phyloP scores from a whole-genome alignment of 495 filamentous ascomycete species.

The Xylaria venustula region DNA sequence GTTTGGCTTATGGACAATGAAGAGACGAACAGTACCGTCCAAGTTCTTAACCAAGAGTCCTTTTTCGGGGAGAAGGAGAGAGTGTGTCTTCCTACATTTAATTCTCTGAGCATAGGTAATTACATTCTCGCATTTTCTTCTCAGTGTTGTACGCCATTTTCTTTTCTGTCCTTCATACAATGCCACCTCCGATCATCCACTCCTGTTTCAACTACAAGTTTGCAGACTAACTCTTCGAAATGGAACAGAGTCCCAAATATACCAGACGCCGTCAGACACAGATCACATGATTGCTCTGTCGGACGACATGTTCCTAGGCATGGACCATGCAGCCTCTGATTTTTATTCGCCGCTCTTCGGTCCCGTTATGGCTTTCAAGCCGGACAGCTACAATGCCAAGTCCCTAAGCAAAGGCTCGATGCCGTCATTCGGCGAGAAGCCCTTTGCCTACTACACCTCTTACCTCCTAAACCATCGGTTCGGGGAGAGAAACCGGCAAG shows the following conservation, averaged over 20 bases:
- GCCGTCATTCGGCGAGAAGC: slow-evolving; percentile 46
- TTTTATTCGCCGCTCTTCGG: slow-evolving; percentile 45
- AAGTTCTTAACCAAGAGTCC: slow-evolving; percentile 41
- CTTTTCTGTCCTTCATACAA: too few relatives aligned
- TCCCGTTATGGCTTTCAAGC: slow-evolving; percentile 41
- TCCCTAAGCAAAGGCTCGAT: slow-evolving; percentile 23
- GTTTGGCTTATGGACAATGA: slow-evolving; percentile 36
- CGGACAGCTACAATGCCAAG: slow-evolving; percentile 39
- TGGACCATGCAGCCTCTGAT: slow-evolving; percentile 39
- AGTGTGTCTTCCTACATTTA: slow-evolving; percentile 42
- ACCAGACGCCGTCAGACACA: slow-evolving; percentile 30
- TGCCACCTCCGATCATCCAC: too few relatives aligned
- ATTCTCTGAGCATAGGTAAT: slow-evolving; percentile 25
- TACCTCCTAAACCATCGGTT: slow-evolving; percentile 45
- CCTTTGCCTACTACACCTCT: slow-evolving; percentile 45
- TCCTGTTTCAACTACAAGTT: background rate
- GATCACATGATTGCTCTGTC: slow-evolving; percentile 40
- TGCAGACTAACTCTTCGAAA: slow-evolving; percentile 8
- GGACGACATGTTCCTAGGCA: slow-evolving; percentile 45
- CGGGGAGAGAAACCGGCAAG: slow-evolving; percentile 42
- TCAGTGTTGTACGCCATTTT: background rate
- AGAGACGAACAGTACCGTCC: slow-evolving; percentile 28
- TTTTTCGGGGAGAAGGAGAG: slow-evolving; percentile 40
- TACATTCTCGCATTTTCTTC: background rate
- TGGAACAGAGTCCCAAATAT: slow-evolving; percentile 44